Evolutionary conservation across 768 basidiomycete species (phyloP).

Genomic region (Asterophora lycoperdoides): DNA sequence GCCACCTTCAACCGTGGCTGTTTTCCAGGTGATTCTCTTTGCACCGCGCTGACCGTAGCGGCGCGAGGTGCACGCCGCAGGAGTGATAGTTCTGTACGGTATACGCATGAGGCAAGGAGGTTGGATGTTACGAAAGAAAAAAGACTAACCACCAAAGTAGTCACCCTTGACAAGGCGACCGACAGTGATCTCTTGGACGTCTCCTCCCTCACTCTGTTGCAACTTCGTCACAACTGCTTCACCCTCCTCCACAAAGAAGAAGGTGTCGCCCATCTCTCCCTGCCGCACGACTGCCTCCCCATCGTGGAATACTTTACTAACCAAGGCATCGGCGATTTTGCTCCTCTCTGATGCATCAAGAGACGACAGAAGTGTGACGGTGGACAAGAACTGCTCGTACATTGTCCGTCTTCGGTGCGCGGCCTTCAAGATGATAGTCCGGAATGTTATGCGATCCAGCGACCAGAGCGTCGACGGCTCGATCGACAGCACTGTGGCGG

Average conservation of each 20-base stretch:
- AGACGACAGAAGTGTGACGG: slow-evolving; percentile 81
- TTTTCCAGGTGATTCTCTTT: slow-evolving; percentile 38
- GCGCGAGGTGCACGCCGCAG: slow-evolving; percentile 87
- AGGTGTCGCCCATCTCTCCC: slow-evolving; percentile 95
- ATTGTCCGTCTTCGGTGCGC: slow-evolving; percentile 88
- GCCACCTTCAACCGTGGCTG: slow-evolving; percentile 83
- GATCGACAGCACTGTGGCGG: slow-evolving; percentile 87
- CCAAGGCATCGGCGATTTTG: slow-evolving; percentile 95
- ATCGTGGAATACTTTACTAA: slow-evolving; percentile 74
- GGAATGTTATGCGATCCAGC: slow-evolving; percentile 95
- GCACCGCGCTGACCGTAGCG: slow-evolving; percentile 88
- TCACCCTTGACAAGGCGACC: slow-evolving; percentile 83
- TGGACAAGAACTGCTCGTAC: slow-evolving; percentile 95
- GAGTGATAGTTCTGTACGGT: slow-evolving; percentile 75
- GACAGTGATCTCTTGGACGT: slow-evolving; percentile 62
- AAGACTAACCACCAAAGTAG: slow-evolving; percentile 88
- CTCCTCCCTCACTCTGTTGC: slow-evolving; percentile 54
- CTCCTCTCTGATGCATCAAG: slow-evolving; percentile 86
- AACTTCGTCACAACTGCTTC: slow-evolving; percentile 83
- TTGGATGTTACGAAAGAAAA: slow-evolving; percentile 5
- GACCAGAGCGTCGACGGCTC: slow-evolving; percentile 87
- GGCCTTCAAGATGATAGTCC: slow-evolving; percentile 93
- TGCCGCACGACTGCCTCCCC: slow-evolving; percentile 87
- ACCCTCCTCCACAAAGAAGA: slow-evolving; percentile 97
- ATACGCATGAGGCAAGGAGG: not conserved